Evolutionary conservation across 345 rosid species (phyloP).

Genomic region (Diplotaxis tenuifolia): DNA sequence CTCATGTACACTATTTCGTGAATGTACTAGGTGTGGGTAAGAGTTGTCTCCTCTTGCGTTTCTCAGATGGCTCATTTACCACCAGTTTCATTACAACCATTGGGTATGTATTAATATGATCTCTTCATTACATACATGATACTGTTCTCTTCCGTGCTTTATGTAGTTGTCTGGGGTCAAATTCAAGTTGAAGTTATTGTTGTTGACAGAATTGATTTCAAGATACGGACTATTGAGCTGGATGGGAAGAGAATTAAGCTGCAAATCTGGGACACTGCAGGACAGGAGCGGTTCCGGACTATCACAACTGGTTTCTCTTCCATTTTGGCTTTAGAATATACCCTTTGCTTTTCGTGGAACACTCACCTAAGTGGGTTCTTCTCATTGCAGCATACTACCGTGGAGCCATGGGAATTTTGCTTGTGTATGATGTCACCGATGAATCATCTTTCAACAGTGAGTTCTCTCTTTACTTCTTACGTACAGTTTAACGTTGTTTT

Average conservation of each 20-base stretch:
- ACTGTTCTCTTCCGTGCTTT: neutral
- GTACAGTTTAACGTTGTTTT: neutral
- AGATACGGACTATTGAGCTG: conserved; percentile 94
- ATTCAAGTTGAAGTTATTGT: neutral
- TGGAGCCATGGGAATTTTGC: conserved; percentile 99
- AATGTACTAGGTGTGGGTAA: conserved; percentile 49
- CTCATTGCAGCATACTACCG: conserved; percentile 87
- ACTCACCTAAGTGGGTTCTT: neutral
- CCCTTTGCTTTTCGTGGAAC: neutral
- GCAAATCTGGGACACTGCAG: conserved; percentile 86
- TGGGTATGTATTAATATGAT: conserved; percentile 55
- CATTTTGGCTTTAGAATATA: neutral
- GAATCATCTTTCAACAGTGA: conserved; percentile 99
- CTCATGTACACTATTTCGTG: neutral
- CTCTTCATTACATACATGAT: neutral
- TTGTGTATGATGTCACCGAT: conserved; percentile 58
- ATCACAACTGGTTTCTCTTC: conserved; percentile 73
- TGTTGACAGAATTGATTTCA: conserved; percentile 75
- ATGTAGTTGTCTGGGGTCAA: neutral
- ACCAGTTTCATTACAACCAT: conserved; percentile 94
- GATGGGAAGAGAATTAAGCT: conserved; percentile 94
- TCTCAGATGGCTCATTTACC: conserved; percentile 97
- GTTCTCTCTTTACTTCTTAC: neutral
- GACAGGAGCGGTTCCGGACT: conserved; percentile 42
- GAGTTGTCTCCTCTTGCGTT: conserved; percentile 68